These are phyloP conservation scores for Podaxis sp. DNA, from an alignment of 768 basidiomycete species.

Conservation along the genomic window DNA sequence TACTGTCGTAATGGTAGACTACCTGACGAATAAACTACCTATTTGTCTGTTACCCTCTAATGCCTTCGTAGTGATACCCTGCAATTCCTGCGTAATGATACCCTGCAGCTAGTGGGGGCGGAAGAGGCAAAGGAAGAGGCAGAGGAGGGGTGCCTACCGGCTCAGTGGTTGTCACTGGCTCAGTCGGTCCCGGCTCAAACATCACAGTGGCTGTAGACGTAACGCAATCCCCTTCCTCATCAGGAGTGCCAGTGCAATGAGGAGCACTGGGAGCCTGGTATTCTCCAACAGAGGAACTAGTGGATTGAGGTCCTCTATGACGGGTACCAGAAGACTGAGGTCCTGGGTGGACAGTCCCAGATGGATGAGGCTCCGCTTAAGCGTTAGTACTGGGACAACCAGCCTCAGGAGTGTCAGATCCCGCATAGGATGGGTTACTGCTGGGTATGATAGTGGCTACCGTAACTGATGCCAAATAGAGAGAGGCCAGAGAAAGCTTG, in stretches of 20 bases:
- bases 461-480: not conserved
- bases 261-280: not conserved
- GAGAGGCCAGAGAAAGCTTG: not conserved
- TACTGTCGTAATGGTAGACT: too few relatives aligned
- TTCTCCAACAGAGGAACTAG: not conserved
- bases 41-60: not conserved
- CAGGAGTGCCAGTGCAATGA: not conserved
- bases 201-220: not conserved
- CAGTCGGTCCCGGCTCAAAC: not conserved
- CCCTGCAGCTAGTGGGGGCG: too few relatives aligned
- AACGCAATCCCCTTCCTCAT: not conserved
- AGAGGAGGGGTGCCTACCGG: not conserved
- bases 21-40: too few relatives aligned
- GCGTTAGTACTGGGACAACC: not conserved
- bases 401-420: not conserved
- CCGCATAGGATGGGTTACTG: not conserved
- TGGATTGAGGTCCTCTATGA: not conserved
- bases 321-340: not conserved
- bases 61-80: not conserved
- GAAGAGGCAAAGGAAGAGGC: not conserved
- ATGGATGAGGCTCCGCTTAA: not conserved
- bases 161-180: not conserved
- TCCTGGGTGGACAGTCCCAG: not conserved
- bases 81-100: not conserved
- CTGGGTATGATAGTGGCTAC: not conserved